Percentiles rank a stretch among this genome's conserved stretches.
phyloP scores from a whole-genome alignment of 148 eudicot species.

The Rhododendron henanense region DNA sequence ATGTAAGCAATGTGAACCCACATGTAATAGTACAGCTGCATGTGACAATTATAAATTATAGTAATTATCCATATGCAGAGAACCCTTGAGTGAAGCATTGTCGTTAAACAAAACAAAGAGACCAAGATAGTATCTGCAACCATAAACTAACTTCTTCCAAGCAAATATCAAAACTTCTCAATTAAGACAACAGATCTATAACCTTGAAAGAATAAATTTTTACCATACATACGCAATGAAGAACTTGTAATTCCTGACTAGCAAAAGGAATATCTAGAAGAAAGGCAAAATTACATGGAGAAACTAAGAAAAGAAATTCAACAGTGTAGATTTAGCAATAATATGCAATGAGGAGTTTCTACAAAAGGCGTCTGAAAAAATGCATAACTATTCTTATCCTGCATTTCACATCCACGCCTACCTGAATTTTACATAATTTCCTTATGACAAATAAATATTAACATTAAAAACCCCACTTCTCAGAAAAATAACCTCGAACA shows the following conservation, averaged over 20 bases:
- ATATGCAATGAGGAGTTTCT: not conserved
- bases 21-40: not conserved
- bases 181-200: not conserved
- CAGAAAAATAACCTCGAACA: not conserved
- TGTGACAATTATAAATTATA: not conserved
- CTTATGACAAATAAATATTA: not conserved
- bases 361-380: not conserved
- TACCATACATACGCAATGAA: not conserved
- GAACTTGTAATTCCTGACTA: not conserved
- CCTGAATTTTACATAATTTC: not conserved
- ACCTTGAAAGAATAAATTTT: not conserved
- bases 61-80: not conserved
- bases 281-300: not conserved
- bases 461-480: not conserved
- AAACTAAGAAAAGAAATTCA: not conserved
- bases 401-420: not conserved
- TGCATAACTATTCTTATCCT: not conserved
- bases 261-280: not conserved
- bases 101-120: not conserved
- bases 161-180: not conserved
- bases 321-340: not conserved
- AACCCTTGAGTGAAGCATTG: not conserved
- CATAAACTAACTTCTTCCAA: not conserved
- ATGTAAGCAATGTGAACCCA: not conserved
- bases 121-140: not conserved